Evolutionary conservation across 495 filamentous ascomycete genomes (phyloP).

Genomic region (Xylaria longipes): DNA sequence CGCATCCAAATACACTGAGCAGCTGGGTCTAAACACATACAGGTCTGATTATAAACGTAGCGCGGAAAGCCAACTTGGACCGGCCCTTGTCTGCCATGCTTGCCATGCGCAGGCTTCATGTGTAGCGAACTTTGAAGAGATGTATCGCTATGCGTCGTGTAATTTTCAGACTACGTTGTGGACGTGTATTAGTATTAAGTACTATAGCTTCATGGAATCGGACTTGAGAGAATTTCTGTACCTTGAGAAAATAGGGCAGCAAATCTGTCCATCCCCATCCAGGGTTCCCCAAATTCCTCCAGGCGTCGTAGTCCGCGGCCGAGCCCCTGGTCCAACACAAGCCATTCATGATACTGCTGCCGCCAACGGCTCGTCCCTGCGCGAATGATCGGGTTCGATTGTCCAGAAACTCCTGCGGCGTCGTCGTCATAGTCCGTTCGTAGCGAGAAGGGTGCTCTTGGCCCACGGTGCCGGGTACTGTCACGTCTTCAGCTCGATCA

Average conservation of each 20-base stretch:
- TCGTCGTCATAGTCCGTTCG: constrained; percentile 32
- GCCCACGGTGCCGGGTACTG: constrained; percentile 43
- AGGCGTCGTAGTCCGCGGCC: constrained; percentile 60
- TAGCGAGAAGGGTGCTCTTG: constrained; percentile 35
- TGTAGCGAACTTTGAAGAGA: constrained; percentile 41
- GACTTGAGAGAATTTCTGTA: constrained; percentile 22
- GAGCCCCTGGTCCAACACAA: constrained; percentile 54
- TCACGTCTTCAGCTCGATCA: constrained; percentile 39
- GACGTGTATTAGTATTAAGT: constrained; percentile 24
- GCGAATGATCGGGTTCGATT: constrained; percentile 41
- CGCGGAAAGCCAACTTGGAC: constrained; percentile 61
- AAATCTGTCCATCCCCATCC: constrained; percentile 69
- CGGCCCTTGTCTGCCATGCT: constrained; percentile 49
- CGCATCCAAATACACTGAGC: neutral
- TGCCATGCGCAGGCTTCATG: constrained; percentile 45
- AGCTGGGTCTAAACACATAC: constrained; percentile 37
- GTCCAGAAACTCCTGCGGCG: constrained; percentile 42
- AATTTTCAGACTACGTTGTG: constrained; percentile 29
- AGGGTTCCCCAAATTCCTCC: constrained; percentile 64
- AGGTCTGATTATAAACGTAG: constrained; percentile 54
- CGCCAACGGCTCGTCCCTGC: constrained; percentile 52
- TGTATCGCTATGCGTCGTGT: constrained; percentile 26
- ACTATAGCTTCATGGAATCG: constrained; percentile 12
- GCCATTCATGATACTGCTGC: constrained; percentile 56
- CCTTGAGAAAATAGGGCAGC: constrained; percentile 65